A percentile compares a stretch with the other conserved stretches of the same genome.
phyloP scores from a whole-genome alignment of 1,284 basidiomycete species.

The Microbotryomycetes sp. region DNA sequence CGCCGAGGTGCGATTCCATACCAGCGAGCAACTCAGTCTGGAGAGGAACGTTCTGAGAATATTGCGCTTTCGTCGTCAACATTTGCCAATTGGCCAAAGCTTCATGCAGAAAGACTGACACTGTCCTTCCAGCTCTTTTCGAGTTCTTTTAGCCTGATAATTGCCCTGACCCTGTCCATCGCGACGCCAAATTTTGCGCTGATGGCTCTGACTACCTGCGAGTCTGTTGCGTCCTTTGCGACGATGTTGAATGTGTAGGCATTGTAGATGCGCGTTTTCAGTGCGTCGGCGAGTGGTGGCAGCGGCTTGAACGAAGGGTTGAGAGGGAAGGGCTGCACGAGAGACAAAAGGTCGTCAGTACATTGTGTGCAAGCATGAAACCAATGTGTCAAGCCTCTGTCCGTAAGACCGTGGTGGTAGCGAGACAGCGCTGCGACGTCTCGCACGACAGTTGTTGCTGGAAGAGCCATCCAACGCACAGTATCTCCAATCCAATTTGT shows the following conservation, averaged over 20 bases:
- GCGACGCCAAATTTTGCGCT: constrained; percentile 56
- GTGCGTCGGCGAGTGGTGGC: constrained; percentile 57
- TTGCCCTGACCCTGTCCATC: constrained; percentile 67
- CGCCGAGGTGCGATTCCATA: constrained; percentile 26
- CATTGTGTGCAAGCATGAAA: background rate
- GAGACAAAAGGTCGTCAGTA: background rate
- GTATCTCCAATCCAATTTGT: constrained; percentile 31
- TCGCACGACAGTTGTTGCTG: background rate
- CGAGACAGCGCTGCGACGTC: background rate
- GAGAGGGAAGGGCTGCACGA: constrained; percentile 60
- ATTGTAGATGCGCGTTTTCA: constrained; percentile 45
- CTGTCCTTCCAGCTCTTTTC: constrained; percentile 61
- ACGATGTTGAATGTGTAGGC: constrained; percentile 54
- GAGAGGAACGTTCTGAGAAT: constrained; percentile 13
- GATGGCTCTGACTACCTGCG: constrained; percentile 55
- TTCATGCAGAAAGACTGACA: background rate
- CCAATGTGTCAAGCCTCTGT: too few relatives aligned
- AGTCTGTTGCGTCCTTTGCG: constrained; percentile 37
- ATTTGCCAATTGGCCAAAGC: too few relatives aligned
- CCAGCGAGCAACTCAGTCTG: constrained; percentile 22
- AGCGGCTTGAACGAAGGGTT: constrained; percentile 72
- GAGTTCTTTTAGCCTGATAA: constrained; percentile 66
- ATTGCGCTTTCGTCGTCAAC: too few relatives aligned
- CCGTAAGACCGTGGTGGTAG: background rate
- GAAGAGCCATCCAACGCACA: constrained; percentile 8